Evolutionary conservation across 371 early-diverging fungal genomes (phyloP).

Genomic region (Rhizopus sp.): DNA sequence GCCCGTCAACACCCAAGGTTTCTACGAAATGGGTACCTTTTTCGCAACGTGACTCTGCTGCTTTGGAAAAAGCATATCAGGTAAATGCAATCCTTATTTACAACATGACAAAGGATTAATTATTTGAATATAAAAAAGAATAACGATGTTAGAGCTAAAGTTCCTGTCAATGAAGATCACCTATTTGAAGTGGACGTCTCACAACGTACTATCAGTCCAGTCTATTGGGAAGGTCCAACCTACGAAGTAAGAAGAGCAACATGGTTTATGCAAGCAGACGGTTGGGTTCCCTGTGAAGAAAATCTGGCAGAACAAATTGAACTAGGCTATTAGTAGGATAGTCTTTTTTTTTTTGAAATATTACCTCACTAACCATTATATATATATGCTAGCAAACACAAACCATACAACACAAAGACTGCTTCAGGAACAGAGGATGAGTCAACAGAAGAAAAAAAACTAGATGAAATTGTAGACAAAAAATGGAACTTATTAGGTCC

Average conservation of each 20-base stretch:
- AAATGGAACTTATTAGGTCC: slow-evolving; percentile 77
- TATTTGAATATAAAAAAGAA: slow-evolving; percentile 15
- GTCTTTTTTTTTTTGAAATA: not conserved
- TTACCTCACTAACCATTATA: too few relatives aligned
- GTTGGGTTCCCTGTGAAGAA: slow-evolving; percentile 80
- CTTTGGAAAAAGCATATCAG: slow-evolving; percentile 60
- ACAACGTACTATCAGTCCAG: slow-evolving; percentile 68
- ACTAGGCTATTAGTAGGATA: slow-evolving; percentile 70
- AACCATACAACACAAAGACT: slow-evolving; percentile 42
- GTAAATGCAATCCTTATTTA: slow-evolving; percentile 18
- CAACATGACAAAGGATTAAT: not conserved
- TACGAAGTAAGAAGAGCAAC: slow-evolving; percentile 82
- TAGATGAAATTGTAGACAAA: slow-evolving; percentile 46
- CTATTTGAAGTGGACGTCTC: slow-evolving; percentile 79
- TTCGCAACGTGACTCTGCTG: slow-evolving; percentile 58
- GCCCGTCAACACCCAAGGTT: slow-evolving; percentile 25
- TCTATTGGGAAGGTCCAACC: slow-evolving; percentile 83
- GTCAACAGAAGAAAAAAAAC: slow-evolving; percentile 38
- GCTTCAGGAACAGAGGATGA: slow-evolving; percentile 20
- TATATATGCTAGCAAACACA: slow-evolving; percentile 49
- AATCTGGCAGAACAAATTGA: slow-evolving; percentile 79
- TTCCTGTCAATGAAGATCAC: slow-evolving; percentile 74
- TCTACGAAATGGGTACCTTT: slow-evolving; percentile 62
- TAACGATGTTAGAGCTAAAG: slow-evolving; percentile 35
- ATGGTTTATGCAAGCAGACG: slow-evolving; percentile 77